A percentile compares a stretch with the other conserved stretches of the same genome.
phyloP scores from a whole-genome alignment of 208 protist genomes.

The Leishmania mexicana region DNA sequence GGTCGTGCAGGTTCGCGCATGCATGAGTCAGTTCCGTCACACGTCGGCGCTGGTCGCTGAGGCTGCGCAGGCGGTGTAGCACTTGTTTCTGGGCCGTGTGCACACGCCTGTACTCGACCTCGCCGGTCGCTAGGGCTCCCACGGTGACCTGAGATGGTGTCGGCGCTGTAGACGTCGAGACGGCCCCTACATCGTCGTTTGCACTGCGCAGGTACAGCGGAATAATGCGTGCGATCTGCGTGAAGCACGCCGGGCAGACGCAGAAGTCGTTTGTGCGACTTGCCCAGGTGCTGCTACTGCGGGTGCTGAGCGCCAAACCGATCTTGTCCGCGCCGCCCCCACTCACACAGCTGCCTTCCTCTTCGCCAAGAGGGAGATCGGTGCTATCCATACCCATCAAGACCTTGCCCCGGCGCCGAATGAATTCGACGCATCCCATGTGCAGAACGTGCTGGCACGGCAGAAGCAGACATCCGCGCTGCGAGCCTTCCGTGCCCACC shows the following conservation, averaged over 20 bases:
- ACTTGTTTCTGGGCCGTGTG: slow-evolving; percentile 52
- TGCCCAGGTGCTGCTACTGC: neutral
- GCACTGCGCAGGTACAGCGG: slow-evolving; percentile 51
- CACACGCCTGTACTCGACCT: slow-evolving; percentile 27
- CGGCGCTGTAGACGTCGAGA: neutral
- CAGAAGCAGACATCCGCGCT: slow-evolving; percentile 67
- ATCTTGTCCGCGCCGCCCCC: neutral
- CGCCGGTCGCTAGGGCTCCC: slow-evolving; percentile 10
- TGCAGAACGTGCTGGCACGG: slow-evolving; percentile 88
- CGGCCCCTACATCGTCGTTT: slow-evolving; percentile 6
- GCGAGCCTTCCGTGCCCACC: slow-evolving; percentile 62
- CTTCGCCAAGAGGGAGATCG: slow-evolving; percentile 18
- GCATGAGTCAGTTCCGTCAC: slow-evolving; percentile 51
- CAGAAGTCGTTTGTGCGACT: slow-evolving; percentile 14
- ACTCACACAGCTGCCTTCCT: neutral
- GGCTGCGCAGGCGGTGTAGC: slow-evolving; percentile 47
- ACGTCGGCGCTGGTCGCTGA: slow-evolving; percentile 40
- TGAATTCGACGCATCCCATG: slow-evolving; percentile 76
- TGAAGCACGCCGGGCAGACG: slow-evolving; percentile 56
- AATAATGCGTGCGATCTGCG: slow-evolving; percentile 43
- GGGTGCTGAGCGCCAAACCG: neutral
- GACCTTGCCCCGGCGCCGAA: slow-evolving; percentile 39
- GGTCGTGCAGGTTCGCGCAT: slow-evolving; percentile 69
- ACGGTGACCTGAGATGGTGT: neutral
- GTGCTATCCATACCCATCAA: slow-evolving; percentile 19